A percentile compares a stretch with the other conserved stretches of the same genome.
Conservation (phyloP, 2,329 filamentous ascomycete genomes). For the Pseudocercospora musae region DNA sequence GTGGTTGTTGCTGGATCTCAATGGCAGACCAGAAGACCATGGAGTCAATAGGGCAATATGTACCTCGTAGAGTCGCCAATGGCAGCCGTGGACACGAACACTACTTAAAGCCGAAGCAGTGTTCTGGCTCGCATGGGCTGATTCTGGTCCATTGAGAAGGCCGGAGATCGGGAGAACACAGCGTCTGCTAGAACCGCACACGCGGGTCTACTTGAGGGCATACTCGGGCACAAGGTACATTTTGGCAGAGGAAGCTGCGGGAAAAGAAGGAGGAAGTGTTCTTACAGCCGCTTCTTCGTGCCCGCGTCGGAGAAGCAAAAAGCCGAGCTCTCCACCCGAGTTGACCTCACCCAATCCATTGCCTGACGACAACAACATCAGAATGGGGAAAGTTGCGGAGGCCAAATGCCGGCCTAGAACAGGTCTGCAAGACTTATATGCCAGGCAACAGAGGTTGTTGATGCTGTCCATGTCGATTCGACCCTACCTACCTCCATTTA, state of each 20-base stretch:
- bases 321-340: not conserved
- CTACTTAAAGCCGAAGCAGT: not conserved
- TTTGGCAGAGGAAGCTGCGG: not conserved
- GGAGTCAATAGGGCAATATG: not conserved
- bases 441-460: not conserved
- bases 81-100: not conserved
- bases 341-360: constrained; percentile 9
- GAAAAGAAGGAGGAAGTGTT: not conserved
- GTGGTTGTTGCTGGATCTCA: not conserved
- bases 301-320: not conserved
- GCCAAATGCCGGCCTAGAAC: not conserved
- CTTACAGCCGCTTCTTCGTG: constrained; percentile 5
- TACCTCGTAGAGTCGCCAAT: not conserved
- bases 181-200: not conserved
- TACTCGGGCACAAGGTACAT: not conserved
- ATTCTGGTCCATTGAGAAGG: not conserved
- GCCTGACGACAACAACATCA: constrained; percentile 11
- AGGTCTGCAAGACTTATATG: not conserved
- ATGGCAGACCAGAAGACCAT: not conserved
- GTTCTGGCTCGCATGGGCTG: not conserved
- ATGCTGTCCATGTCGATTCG: not conserved
- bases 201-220: not conserved
- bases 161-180: not conserved
- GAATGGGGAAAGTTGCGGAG: not conserved
- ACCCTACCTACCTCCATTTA: not conserved